A percentile compares a stretch with the other conserved stretches of the same genome.
These are phyloP conservation scores for Arabis alpina DNA, from an alignment of 345 rosid species.

Conservation along the genomic window DNA sequence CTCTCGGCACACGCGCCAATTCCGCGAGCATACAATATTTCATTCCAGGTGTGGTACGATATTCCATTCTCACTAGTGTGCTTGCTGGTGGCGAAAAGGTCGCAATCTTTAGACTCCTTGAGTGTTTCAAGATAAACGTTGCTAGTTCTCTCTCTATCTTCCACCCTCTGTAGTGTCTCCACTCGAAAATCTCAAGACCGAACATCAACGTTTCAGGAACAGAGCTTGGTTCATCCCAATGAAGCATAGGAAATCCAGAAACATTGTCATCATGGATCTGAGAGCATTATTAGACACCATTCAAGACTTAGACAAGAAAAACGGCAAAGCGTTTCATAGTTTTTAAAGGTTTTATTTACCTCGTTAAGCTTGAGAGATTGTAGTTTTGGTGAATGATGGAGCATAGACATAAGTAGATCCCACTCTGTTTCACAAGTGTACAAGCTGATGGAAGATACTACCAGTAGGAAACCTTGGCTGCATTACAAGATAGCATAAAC, in stretches of 20 bases:
- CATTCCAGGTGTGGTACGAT: too few species aligned
- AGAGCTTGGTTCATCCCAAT: slow-evolving; percentile 19
- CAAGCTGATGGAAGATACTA: slow-evolving; percentile 20
- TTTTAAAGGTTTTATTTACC: background rate
- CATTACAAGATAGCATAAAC: background rate
- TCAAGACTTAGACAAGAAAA: too few species aligned
- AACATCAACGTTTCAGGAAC: slow-evolving; percentile 27
- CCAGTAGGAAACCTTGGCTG: slow-evolving; percentile 18
- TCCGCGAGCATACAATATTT: too few species aligned
- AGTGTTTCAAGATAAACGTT: background rate
- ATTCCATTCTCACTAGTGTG: too few species aligned
- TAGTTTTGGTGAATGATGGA: slow-evolving; percentile 23
- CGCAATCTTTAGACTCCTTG: background rate
- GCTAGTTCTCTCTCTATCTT: slow-evolving; percentile 8
- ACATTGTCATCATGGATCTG: too few species aligned
- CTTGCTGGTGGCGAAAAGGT: background rate
- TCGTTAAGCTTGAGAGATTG: slow-evolving; percentile 26
- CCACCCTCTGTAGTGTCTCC: slow-evolving; percentile 25
- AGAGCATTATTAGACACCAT: too few species aligned
- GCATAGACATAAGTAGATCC: slow-evolving; percentile 24
- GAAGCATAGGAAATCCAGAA: too few species aligned
- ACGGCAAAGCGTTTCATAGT: too few species aligned
- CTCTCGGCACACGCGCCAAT: too few species aligned
- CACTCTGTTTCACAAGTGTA: background rate
- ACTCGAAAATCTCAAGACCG: slow-evolving; percentile 21